These are phyloP conservation scores for Onygenales sp. DNA, from an alignment of 2,329 filamentous ascomycete species.

Conservation along the genomic window DNA sequence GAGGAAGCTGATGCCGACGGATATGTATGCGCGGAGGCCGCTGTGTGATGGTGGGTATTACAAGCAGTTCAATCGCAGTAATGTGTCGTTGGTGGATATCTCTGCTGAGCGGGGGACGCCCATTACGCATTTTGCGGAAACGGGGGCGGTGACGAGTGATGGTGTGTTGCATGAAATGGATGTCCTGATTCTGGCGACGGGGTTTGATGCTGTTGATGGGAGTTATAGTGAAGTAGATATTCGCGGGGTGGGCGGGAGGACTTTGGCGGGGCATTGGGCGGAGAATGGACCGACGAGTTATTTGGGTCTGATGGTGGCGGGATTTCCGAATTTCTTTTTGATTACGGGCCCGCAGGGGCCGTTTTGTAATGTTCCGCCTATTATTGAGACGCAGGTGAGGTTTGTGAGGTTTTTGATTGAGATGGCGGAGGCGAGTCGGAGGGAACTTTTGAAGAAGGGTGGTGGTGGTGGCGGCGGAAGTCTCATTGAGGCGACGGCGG, in stretches of 20 bases:
- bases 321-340: neutral
- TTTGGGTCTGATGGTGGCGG: neutral
- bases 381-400: neutral
- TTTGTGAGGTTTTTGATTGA: neutral
- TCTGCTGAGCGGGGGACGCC: neutral
- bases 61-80: neutral
- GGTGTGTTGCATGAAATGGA: neutral
- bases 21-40: neutral
- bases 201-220: neutral
- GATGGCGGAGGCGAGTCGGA: neutral
- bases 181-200: neutral
- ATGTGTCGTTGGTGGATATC: neutral
- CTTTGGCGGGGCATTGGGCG: neutral
- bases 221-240: neutral
- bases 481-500: conserved; percentile 5
- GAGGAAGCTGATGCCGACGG: neutral
- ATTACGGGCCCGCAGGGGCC: neutral
- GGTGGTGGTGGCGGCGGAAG: neutral
- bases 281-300: neutral
- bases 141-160: neutral
- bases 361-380: neutral
- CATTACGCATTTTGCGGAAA: neutral
- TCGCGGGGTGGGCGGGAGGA: neutral
- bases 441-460: neutral
- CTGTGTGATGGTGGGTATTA: neutral